Base-by-base conservation (phyloP, 805 yeast species). In the Maudiozyma serrabonitensis region DNA sequence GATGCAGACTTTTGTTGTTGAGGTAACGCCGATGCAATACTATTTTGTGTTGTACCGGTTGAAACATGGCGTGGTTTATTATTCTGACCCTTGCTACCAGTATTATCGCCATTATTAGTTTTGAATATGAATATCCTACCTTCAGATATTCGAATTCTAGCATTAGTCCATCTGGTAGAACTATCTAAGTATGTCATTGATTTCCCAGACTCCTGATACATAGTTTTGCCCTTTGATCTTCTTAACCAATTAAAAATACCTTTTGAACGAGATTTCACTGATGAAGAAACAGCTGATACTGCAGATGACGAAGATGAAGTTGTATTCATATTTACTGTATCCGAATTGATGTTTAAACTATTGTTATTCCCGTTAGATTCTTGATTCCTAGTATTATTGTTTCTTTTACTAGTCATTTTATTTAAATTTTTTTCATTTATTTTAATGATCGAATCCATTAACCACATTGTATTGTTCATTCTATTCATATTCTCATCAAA, bases 101-200 rank as follows among this genome's bases (percentile, higher is more conserved):
- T 5, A 38, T 18, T 38, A 15, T 21, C 4, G n/a, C 23, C 25
- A 15, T 16, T 35, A 11, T 34, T 41, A 5, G 26, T 21, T 9
- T 9, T 25, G 48, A 58, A 60, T 4, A 64, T 50, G 46, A 53
- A 61, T 35, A 64, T 49, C 18, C 68, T 53, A 12, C 67, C 68
- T 46, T 64, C 66, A 12, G 39, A 34, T 1, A 63, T 49, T 26
- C 59, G 52, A 21, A 62, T 44, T 26, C 59, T 54, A 6, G 59
- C 56, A 15, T 47, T 54, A 4, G 44, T 38, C 65, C 66, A 61
- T 41, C 46, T 48, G 2, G 61, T 46, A 9, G 52, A 44, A 25
- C 46, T 52, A 16, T 58, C 61, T 8, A 62, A 48, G 43, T 57
- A 58, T n/a, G 64, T 57, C 38, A 54, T 46, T 21, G 58, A 52